phyloP scores from a whole-genome alignment of 2,329 filamentous ascomycete genomes.

The Aspergillus sergii region DNA sequence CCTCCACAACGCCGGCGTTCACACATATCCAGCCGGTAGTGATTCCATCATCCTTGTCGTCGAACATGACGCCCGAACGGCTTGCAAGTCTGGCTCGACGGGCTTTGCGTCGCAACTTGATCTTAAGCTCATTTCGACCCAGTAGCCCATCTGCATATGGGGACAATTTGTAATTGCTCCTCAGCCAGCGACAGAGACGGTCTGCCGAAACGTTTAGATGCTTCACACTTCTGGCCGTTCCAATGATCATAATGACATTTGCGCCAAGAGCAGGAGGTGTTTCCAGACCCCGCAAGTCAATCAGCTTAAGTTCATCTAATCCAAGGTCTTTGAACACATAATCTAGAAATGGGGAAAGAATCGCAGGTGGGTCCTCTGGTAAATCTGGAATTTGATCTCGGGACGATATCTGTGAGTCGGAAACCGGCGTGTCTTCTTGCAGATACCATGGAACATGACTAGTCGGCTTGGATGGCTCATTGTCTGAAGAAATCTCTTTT shows the following conservation, averaged over 20 bases:
- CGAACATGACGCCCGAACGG: slow-evolving; percentile 60
- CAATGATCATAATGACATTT: slow-evolving; percentile 89
- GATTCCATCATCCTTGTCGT: slow-evolving; percentile 77
- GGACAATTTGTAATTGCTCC: slow-evolving; percentile 69
- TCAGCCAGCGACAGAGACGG: slow-evolving; percentile 83
- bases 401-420: slow-evolving; percentile 49
- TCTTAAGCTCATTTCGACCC: slow-evolving; percentile 87
- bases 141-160: slow-evolving; percentile 86
- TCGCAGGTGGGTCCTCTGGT: slow-evolving; percentile 69
- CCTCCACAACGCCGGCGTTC: slow-evolving; percentile 74
- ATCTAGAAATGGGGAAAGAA: slow-evolving; percentile 72
- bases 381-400: slow-evolving; percentile 63
- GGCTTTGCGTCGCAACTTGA: slow-evolving; percentile 77
- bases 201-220: slow-evolving; percentile 91
- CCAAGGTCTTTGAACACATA: slow-evolving; percentile 84
- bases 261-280: slow-evolving; percentile 85
- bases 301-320: slow-evolving; percentile 75
- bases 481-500: slow-evolving; percentile 3
- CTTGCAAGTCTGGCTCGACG: slow-evolving; percentile 81
- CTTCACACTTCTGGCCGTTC: slow-evolving; percentile 86
- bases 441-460: slow-evolving; percentile 74
- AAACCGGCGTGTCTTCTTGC: slow-evolving; percentile 61
- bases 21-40: slow-evolving; percentile 96
- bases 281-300: slow-evolving; percentile 83
- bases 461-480: slow-evolving; percentile 11